Base-by-base conservation (phyloP, 345 rosid species). In the Limnanthes douglasii region DNA sequence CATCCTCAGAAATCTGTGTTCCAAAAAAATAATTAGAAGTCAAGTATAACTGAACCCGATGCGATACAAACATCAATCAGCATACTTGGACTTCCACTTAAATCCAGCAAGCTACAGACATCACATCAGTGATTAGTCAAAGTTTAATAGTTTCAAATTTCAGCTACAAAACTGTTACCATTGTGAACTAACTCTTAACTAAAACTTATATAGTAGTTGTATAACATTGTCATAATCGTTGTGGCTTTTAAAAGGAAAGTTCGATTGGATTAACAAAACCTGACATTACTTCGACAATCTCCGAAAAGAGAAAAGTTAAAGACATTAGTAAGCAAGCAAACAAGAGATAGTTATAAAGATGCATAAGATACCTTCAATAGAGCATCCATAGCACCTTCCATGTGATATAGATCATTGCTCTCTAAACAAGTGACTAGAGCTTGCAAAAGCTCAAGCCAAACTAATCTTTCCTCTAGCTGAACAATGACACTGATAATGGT, bases 331-430 rank as follows among this genome's bases (percentile, higher is more conserved):
- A 24, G 4, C 22, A 5, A 7, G 15, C 9, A 34, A 37, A 26
- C 37, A 15, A 46, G 17, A 27, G 34, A 17, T 38, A 14, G 5
- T n/a, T 17, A 6, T 11, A 3, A 18, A 37, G 18, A 51, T 37
- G 30, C 12, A 28, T 29, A 6, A 38, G 37, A 56, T 59, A 84
- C 96, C 99, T 84, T 92, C 8, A 92, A 85, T 46, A 85, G 54
- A 6, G 96, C 93, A 65, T 92, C 99, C 94, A 85, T 80, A 2
- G 93, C 96, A 37, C 99, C 99, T 64, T 84, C 96, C 94, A 85
- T 92, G 53, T 77, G 96, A 64, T 85, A 67, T 4, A 64, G 42
- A 14, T 80, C 88, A 65, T 78, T 71, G 57, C 96, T 75, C 34
- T 92, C 96, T 65, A 92, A 54, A 56, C 94, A 85, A 54, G 59